Conservation (phyloP, 2,329 filamentous ascomycete species). For the Cercospora zeina region DNA sequence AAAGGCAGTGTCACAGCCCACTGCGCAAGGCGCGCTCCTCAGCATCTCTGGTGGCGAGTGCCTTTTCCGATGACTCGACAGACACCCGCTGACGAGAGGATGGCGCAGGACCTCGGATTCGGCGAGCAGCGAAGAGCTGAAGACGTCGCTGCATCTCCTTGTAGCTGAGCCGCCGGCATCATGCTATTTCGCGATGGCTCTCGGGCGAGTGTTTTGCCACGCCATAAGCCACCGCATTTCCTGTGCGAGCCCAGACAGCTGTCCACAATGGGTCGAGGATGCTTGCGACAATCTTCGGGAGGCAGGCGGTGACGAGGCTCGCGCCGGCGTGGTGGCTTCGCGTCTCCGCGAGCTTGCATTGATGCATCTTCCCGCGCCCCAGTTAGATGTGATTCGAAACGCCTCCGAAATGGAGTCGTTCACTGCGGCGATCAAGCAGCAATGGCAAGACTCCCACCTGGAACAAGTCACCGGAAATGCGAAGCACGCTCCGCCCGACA, state of each 20-base stretch:
- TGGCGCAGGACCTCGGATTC: neutral
- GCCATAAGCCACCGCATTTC: neutral
- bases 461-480: neutral
- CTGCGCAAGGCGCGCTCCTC: neutral
- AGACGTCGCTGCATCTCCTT: slow-evolving; percentile 5
- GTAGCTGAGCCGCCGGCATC: neutral
- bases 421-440: neutral
- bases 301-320: neutral
- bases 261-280: neutral
- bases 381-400: neutral
- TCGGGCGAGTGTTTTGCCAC: neutral
- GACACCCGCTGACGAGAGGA: neutral
- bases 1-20: neutral
- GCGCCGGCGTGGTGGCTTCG: neutral
- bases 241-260: neutral
- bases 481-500: neutral
- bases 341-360: slow-evolving; percentile 1
- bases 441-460: neutral
- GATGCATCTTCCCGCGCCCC: neutral
- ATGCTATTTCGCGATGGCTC: neutral
- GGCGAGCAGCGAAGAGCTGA: neutral
- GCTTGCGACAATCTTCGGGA: neutral
- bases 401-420: neutral
- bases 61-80: too few species aligned
- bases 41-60: neutral